phyloP scores from a whole-genome alignment of 73 alveolate species.

The Paramecium primaurelia region DNA sequence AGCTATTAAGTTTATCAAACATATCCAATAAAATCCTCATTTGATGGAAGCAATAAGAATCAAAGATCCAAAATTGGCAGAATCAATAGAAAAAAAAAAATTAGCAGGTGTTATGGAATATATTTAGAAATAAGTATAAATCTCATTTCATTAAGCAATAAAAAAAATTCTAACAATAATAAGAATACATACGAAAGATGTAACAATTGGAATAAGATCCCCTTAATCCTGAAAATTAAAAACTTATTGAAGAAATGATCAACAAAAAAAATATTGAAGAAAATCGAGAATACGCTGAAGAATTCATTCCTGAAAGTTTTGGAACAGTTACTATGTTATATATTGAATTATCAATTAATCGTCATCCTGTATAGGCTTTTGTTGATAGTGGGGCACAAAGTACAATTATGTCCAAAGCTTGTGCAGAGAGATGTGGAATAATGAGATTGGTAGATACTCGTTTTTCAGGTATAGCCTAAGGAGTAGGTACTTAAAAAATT shows the following conservation, averaged over 20 bases:
- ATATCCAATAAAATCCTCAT: neutral
- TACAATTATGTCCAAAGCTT: slow-evolving; percentile 80
- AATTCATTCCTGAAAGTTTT: slow-evolving; percentile 87
- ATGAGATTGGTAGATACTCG: slow-evolving; percentile 87
- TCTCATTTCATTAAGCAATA: neutral
- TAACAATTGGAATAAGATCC: slow-evolving; percentile 69
- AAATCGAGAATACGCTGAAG: slow-evolving; percentile 78
- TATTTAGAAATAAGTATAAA: neutral
- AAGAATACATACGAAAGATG: neutral
- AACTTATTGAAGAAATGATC: slow-evolving; percentile 79
- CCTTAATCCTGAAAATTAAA: slow-evolving; percentile 78
- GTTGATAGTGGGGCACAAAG: slow-evolving; percentile 96
- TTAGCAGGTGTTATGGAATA: neutral
- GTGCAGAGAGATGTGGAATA: slow-evolving; percentile 84
- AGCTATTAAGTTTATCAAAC: neutral
- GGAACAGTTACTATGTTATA: slow-evolving; percentile 88
- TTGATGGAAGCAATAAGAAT: slow-evolving; percentile 29
- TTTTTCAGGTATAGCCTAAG: slow-evolving; percentile 88
- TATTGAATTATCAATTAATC: slow-evolving; percentile 79
- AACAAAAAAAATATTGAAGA: slow-evolving; percentile 79
- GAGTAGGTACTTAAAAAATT: slow-evolving; percentile 87
- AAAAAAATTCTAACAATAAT: neutral
- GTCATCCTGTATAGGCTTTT: slow-evolving; percentile 81
- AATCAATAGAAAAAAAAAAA: neutral
- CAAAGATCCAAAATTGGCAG: slow-evolving; percentile 60